phyloP scores from a whole-genome alignment of 2,329 filamentous ascomycete genomes.

The Fusarium haematococcum region DNA sequence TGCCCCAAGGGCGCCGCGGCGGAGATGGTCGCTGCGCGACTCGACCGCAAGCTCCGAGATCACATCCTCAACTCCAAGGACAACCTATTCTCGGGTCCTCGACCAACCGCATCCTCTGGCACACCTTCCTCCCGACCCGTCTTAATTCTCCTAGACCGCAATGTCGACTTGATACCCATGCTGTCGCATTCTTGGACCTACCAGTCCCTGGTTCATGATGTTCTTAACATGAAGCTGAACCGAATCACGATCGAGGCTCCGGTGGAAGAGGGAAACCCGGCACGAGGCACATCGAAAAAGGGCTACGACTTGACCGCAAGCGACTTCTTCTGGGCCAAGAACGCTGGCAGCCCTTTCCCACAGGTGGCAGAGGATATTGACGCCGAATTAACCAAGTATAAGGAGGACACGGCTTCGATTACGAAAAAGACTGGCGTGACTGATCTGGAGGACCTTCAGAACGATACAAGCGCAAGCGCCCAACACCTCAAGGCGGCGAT shows the following conservation, averaged over 20 bases:
- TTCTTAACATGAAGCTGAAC: slow-evolving; percentile 75
- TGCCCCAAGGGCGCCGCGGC: slow-evolving; percentile 94
- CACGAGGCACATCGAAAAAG: slow-evolving; percentile 84
- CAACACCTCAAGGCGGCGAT: slow-evolving; percentile 97
- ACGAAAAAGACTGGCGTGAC: slow-evolving; percentile 95
- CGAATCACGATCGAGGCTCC: slow-evolving; percentile 92
- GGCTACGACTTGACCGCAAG: slow-evolving; percentile 89
- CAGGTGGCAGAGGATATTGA: slow-evolving; percentile 98
- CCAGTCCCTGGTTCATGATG: slow-evolving; percentile 82
- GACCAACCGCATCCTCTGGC: slow-evolving; percentile 65
- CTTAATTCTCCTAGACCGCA: slow-evolving; percentile 92
- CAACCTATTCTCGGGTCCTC: slow-evolving; percentile 85
- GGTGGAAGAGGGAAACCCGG: slow-evolving; percentile 79
- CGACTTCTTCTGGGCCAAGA: slow-evolving; percentile 97
- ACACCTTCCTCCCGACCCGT: slow-evolving; percentile 85
- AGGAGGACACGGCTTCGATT: slow-evolving; percentile 92
- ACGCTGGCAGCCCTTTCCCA: slow-evolving; percentile 90
- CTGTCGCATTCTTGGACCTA: slow-evolving; percentile 91
- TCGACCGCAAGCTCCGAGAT: slow-evolving; percentile 95
- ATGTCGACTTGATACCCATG: slow-evolving; percentile 96
- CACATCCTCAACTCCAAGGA: slow-evolving; percentile 98
- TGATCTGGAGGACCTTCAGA: slow-evolving; percentile 91
- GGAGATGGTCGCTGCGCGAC: slow-evolving; percentile 92
- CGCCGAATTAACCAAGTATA: slow-evolving; percentile 91
- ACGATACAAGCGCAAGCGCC: slow-evolving; percentile 88